Evolutionary conservation across 2,329 filamentous ascomycete species (phyloP).

Genomic region (Colletotrichum brevisporum): DNA sequence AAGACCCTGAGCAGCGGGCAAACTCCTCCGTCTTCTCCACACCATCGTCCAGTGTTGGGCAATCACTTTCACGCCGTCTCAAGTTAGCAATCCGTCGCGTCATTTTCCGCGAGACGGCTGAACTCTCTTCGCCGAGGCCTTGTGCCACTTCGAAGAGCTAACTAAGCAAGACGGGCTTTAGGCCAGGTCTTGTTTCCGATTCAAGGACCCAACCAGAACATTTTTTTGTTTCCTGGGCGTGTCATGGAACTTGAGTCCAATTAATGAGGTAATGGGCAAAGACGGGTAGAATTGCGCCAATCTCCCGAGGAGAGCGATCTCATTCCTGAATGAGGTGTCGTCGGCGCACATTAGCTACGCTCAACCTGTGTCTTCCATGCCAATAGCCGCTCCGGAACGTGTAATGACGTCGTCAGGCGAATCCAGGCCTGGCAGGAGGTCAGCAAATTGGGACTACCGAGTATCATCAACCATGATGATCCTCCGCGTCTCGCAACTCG

Average conservation of each 20-base stretch:
- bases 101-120: constrained; percentile 15
- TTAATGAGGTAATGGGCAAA: constrained; percentile 13
- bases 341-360: not conserved
- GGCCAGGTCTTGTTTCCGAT: constrained; percentile 7
- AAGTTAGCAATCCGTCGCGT: constrained; percentile 26
- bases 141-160: constrained; percentile 9
- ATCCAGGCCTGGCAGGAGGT: not conserved
- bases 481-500: not conserved
- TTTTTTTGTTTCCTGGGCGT: not conserved
- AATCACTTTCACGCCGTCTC: constrained; percentile 33
- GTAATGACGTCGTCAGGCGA: constrained; percentile 5
- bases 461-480: not conserved
- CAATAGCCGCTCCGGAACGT: not conserved
- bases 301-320: constrained; percentile 2
- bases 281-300: not conserved
- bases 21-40: constrained; percentile 24
- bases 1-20: constrained; percentile 31
- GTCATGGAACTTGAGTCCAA: not conserved
- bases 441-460: not conserved
- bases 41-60: constrained; percentile 20
- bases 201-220: not conserved
- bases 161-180: not conserved
- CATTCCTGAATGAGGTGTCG: constrained; percentile 1
- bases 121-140: constrained; percentile 20
- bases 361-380: not conserved